Evolutionary conservation across 2,329 filamentous ascomycete species (phyloP).

Genomic region (Beauveria scarabaeidicola): DNA sequence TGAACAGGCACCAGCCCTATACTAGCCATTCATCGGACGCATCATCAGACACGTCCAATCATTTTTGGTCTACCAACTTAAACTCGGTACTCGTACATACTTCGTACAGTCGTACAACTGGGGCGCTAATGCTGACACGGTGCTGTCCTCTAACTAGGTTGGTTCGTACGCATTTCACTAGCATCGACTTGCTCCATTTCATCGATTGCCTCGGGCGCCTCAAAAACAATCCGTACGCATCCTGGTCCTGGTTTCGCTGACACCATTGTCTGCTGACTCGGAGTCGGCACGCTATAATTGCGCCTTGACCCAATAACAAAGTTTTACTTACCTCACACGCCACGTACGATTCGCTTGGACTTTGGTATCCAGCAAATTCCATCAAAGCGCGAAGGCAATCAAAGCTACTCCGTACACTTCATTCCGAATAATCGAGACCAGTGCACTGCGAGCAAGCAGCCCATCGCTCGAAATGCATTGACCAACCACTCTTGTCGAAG

Average conservation of each 20-base stretch:
- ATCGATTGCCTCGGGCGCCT: too few relatives aligned
- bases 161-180: neutral
- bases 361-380: neutral
- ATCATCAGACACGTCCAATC: neutral
- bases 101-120: neutral
- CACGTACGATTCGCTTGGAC: neutral
- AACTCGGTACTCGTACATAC: neutral
- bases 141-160: neutral
- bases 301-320: neutral
- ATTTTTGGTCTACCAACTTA: neutral
- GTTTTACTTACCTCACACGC: neutral
- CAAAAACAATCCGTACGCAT: too few relatives aligned
- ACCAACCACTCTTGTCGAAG: neutral
- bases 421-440: neutral
- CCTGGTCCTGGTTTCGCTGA: too few relatives aligned
- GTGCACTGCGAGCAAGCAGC: neutral
- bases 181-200: neutral
- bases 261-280: too few relatives aligned
- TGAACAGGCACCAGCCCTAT: neutral
- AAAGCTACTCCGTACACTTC: neutral
- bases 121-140: neutral
- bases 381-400: neutral
- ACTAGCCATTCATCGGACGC: neutral
- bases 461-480: neutral
- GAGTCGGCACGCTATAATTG: neutral